Conservation (phyloP, 305 asterid genomes). For the Fraxinus dipetala region DNA sequence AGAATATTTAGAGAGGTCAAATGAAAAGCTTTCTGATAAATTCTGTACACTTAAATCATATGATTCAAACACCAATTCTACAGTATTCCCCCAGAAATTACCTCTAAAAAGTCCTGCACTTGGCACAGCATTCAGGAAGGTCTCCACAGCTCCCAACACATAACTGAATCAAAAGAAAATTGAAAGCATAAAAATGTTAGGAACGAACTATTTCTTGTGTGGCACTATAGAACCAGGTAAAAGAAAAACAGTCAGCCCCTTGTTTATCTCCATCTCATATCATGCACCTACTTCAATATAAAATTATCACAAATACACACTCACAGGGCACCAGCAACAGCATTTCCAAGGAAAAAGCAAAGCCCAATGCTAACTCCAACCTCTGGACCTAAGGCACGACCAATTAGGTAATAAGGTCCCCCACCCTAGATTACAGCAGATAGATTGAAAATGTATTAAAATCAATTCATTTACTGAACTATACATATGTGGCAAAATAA, state of each 20-base stretch:
- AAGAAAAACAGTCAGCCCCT: conserved; percentile 10
- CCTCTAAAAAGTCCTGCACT: conserved; percentile 92
- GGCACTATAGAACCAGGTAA: conserved; percentile 3
- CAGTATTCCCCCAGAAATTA: conserved; percentile 28
- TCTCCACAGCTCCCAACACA: conserved; percentile 98
- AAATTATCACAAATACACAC: conserved; percentile 34
- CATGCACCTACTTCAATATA: conserved; percentile 16
- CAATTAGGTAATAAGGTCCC: conserved; percentile 93
- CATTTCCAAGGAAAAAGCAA: conserved; percentile 95
- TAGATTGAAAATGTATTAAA: conserved; percentile 19
- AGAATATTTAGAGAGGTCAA: conserved; percentile 1
- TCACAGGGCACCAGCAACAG: conserved; percentile 97
- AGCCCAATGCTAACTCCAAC: conserved; percentile 98
- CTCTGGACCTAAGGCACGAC: conserved; percentile 99
- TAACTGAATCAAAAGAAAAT: conserved; percentile 48
- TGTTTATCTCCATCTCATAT: conserved; percentile 8
- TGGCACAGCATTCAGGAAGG: conserved; percentile 90
- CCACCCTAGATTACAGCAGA: conserved; percentile 66
- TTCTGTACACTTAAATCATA: not conserved
- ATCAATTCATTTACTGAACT: conserved; percentile 15
- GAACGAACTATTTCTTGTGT: conserved; percentile 7
- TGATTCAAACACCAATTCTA: conserved; percentile 4
- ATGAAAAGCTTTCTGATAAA: not conserved
- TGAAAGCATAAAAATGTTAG: conserved; percentile 17
- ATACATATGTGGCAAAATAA: not conserved